phyloP scores from a whole-genome alignment of 2,329 filamentous ascomycete genomes.

The Pseudocercospora pini-densiflorae region DNA sequence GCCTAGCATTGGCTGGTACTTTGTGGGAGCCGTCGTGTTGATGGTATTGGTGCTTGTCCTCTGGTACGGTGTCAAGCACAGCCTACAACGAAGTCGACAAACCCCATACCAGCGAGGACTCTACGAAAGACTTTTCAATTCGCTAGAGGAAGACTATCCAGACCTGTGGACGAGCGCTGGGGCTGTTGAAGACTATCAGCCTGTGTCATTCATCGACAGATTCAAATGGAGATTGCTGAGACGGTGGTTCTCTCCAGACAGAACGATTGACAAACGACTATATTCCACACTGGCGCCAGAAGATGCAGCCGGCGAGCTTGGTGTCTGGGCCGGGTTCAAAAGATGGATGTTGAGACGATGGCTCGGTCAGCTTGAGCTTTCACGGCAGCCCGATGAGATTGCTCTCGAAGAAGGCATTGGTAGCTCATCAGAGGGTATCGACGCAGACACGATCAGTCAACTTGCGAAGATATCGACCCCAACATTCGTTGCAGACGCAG shows the following conservation, averaged over 20 bases:
- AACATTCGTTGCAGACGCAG: slow-evolving; percentile 42
- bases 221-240: slow-evolving; percentile 56
- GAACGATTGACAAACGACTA: slow-evolving; percentile 42
- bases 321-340: slow-evolving; percentile 45
- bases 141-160: slow-evolving; percentile 52
- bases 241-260: slow-evolving; percentile 51
- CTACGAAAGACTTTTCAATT: slow-evolving; percentile 56
- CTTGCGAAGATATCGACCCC: slow-evolving; percentile 43
- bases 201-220: slow-evolving; percentile 43
- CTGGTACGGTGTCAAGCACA: slow-evolving; percentile 56
- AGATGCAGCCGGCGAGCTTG: slow-evolving; percentile 45
- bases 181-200: slow-evolving; percentile 48
- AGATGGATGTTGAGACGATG: slow-evolving; percentile 46
- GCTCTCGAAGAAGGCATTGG: slow-evolving; percentile 15
- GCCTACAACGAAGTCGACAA: slow-evolving; percentile 47
- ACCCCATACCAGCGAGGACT: slow-evolving; percentile 54
- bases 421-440: slow-evolving; percentile 17
- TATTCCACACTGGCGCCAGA: slow-evolving; percentile 36
- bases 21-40: slow-evolving; percentile 52
- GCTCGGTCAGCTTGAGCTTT: slow-evolving; percentile 42
- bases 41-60: slow-evolving; percentile 51
- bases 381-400: slow-evolving; percentile 13
- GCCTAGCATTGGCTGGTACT: slow-evolving; percentile 56
- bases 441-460: slow-evolving; percentile 40
- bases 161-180: slow-evolving; percentile 55